Evolutionary conservation across 768 basidiomycete species (phyloP).

Genomic region (Lentinula guzmanii): DNA sequence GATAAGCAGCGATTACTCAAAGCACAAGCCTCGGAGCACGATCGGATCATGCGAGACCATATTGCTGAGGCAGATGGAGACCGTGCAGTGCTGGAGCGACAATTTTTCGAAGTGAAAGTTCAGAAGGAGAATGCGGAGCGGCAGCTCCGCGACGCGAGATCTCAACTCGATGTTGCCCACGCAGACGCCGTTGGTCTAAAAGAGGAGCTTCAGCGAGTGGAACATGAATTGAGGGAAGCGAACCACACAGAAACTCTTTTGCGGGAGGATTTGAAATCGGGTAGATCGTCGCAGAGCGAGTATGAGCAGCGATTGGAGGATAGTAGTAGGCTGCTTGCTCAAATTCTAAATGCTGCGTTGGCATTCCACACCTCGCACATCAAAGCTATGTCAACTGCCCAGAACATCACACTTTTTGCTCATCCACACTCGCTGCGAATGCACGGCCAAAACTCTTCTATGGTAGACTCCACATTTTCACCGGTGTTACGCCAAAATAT

Average conservation of each 20-base stretch:
- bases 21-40: slow-evolving; percentile 64
- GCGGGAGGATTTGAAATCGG: slow-evolving; percentile 68
- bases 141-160: slow-evolving; percentile 56
- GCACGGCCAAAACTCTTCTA: slow-evolving; percentile 26
- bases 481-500: slow-evolving; percentile 46
- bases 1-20: slow-evolving; percentile 79
- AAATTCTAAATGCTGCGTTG: slow-evolving; percentile 76
- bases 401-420: slow-evolving; percentile 41
- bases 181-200: slow-evolving; percentile 64
- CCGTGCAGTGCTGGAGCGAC: slow-evolving; percentile 86
- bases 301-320: slow-evolving; percentile 65
- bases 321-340: slow-evolving; percentile 65
- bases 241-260: slow-evolving; percentile 62
- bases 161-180: slow-evolving; percentile 57
- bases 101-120: slow-evolving; percentile 68
- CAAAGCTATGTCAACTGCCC: slow-evolving; percentile 60
- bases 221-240: slow-evolving; percentile 65
- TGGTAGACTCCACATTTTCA: slow-evolving; percentile 47
- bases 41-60: slow-evolving; percentile 72
- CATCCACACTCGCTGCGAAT: slow-evolving; percentile 39
- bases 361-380: slow-evolving; percentile 73
- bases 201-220: slow-evolving; percentile 67
- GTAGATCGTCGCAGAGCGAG: slow-evolving; percentile 59
- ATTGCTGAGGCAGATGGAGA: slow-evolving; percentile 92
- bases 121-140: slow-evolving; percentile 54